Conservation (phyloP, 805 yeast species). For the Nakazawaea sp. region DNA sequence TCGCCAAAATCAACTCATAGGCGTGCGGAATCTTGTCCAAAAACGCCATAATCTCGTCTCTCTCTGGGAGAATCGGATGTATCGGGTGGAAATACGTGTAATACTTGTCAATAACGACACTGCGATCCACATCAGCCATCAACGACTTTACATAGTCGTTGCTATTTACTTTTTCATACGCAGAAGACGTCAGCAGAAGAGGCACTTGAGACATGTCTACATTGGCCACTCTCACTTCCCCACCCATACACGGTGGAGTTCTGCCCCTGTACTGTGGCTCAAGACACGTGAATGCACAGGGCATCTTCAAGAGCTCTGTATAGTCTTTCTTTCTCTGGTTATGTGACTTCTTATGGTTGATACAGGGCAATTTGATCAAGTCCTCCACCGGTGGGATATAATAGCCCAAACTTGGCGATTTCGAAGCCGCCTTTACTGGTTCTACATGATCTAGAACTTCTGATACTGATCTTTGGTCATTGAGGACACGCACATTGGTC, state of each 20-base stretch:
- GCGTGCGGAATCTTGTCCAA: slow-evolving; percentile 26
- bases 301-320: slow-evolving; percentile 11
- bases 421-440: no score
- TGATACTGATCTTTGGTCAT: neutral
- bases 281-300: slow-evolving; percentile 17
- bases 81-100: slow-evolving; percentile 31
- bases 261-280: slow-evolving; percentile 19
- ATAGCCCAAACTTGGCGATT: neutral
- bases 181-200: neutral
- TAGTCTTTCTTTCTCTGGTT: slow-evolving; percentile 4
- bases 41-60: slow-evolving; percentile 26
- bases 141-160: slow-evolving; percentile 17
- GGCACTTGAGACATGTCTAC: slow-evolving; percentile 11
- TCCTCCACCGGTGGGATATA: slow-evolving; percentile 11
- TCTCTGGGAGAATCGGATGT: slow-evolving; percentile 43
- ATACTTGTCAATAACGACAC: slow-evolving; percentile 22
- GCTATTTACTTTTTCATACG: slow-evolving; percentile 13
- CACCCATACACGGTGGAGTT: slow-evolving; percentile 22
- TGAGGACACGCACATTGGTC: no score
- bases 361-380: slow-evolving; percentile 9
- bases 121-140: slow-evolving; percentile 19
- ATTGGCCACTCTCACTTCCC: slow-evolving; percentile 6
- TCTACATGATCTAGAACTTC: neutral
- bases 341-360: slow-evolving; percentile 6
- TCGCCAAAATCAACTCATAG: slow-evolving; percentile 34